Conservation (phyloP, 768 basidiomycete species). For the Termitomyces sp. region DNA sequence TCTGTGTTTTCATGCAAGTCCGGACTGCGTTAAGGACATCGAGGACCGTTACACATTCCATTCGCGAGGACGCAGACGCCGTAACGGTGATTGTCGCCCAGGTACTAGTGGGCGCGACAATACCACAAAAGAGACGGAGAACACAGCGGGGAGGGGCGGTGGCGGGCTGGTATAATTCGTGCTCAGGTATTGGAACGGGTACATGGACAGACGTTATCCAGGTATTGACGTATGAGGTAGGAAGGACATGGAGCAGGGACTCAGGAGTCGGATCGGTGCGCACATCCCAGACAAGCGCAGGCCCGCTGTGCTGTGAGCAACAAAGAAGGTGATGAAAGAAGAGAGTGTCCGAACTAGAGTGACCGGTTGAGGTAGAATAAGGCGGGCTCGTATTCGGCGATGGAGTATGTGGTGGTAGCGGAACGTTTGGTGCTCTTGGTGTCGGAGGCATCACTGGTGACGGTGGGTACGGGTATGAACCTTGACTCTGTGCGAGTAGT, state of each 20-base stretch:
- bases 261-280: constrained; percentile 29
- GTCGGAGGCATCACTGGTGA: not conserved
- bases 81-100: constrained; percentile 40
- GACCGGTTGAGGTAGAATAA: not conserved
- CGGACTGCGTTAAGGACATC: constrained; percentile 47
- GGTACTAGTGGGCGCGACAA: constrained; percentile 35
- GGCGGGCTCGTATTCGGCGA: constrained; percentile 1
- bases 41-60: constrained; percentile 40
- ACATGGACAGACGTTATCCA: constrained; percentile 8
- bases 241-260: constrained; percentile 20
- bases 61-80: constrained; percentile 8
- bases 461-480: not conserved
- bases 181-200: constrained; percentile 20
- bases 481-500: not conserved
- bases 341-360: not conserved
- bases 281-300: constrained; percentile 43
- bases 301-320: constrained; percentile 30
- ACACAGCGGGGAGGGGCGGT: constrained; percentile 33
- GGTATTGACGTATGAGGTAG: not conserved
- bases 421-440: not conserved
- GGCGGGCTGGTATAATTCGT: constrained; percentile 34
- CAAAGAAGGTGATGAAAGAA: constrained; percentile 29
- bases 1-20: constrained; percentile 27
- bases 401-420: constrained; percentile 1
- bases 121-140: constrained; percentile 39